These are phyloP conservation scores for Saraca asoca DNA, from an alignment of 331 rosid species.

Conservation along the genomic window DNA sequence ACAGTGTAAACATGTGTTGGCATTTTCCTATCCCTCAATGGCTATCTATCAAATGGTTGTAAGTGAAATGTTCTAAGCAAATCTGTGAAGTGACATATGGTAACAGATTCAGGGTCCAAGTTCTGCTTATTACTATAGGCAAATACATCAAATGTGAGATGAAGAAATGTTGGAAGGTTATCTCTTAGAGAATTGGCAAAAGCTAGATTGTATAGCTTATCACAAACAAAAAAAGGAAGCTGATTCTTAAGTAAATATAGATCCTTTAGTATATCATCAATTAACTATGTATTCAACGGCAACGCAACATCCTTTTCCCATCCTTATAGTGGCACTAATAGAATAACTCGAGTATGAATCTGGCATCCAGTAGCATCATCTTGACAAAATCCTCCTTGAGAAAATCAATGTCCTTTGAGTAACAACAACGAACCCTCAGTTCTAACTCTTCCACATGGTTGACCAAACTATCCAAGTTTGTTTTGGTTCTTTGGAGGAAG, in stretches of 20 bases:
- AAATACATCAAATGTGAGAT: background rate
- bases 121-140: too few species aligned
- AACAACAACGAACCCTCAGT: background rate
- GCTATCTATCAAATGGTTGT: background rate
- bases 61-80: slow-evolving; percentile 22
- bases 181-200: too few species aligned
- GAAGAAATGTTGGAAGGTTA: background rate
- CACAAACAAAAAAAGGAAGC: slow-evolving; percentile 15
- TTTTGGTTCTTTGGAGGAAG: background rate
- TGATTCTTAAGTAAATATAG: slow-evolving; percentile 21
- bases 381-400: background rate
- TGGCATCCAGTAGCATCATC: slow-evolving; percentile 7
- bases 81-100: background rate
- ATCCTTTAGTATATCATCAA: background rate
- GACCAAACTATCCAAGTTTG: background rate
- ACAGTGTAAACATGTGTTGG: too few species aligned
- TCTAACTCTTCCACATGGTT: background rate
- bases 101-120: too few species aligned
- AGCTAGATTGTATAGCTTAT: background rate
- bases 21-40: background rate
- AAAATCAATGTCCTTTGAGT: background rate
- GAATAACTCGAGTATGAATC: slow-evolving; percentile 25
- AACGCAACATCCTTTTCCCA: too few species aligned
- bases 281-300: too few species aligned
- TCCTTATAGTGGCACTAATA: background rate